Evolutionary conservation across 805 yeast genomes (phyloP).

Genomic region (Ascoidea tarda): DNA sequence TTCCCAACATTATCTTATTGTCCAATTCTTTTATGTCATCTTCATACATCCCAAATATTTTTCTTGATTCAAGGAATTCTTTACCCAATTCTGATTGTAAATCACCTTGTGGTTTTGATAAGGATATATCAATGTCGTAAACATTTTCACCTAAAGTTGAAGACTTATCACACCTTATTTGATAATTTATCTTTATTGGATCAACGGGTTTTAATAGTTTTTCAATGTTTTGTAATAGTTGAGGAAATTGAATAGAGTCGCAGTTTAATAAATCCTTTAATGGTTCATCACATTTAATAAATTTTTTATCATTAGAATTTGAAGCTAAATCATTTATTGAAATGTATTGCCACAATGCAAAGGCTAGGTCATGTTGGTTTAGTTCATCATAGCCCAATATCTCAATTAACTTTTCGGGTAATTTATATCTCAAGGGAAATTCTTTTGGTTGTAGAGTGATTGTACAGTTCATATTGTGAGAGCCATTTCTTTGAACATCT

Average conservation of each 20-base stretch:
- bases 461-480: constrained; percentile 45
- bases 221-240: constrained; percentile 52
- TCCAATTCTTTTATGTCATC: constrained; percentile 27
- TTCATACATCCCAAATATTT: constrained; percentile 24
- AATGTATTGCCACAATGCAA: constrained; percentile 66
- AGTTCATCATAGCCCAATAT: constrained; percentile 67
- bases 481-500: constrained; percentile 74
- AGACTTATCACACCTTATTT: constrained; percentile 61
- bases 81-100: constrained; percentile 17
- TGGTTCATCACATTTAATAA: constrained; percentile 35
- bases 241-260: constrained; percentile 42
- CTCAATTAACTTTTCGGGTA: constrained; percentile 51
- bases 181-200: constrained; percentile 68
- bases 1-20: constrained; percentile 27
- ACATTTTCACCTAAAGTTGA: constrained; percentile 71
- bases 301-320: constrained; percentile 38
- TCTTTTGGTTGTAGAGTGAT: constrained; percentile 76
- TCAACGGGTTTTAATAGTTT: constrained; percentile 63
- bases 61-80: constrained; percentile 18
- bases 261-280: constrained; percentile 25
- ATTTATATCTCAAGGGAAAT: constrained; percentile 49
- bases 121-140: constrained; percentile 53
- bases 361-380: constrained; percentile 77
- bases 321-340: constrained; percentile 46
- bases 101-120: constrained; percentile 24